Evolutionary conservation across 768 basidiomycete genomes (phyloP), one percentile per base, ranked within the genome.

Genomic region (Psilocybe cyanescens): DNA sequence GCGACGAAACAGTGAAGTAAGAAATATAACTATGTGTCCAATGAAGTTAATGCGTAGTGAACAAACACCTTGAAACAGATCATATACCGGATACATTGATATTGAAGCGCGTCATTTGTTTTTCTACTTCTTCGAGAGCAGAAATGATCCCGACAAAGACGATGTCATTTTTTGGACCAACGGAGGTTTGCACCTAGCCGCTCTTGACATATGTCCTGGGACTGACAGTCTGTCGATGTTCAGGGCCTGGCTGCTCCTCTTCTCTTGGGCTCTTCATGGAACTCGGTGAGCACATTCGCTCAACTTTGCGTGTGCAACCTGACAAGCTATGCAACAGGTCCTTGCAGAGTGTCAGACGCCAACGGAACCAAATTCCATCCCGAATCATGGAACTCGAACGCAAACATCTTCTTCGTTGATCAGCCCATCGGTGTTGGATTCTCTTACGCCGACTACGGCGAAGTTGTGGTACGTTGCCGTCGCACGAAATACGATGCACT

Each of bases 91-190:
- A 11, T 89, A 89, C 65, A 86, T 90, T 56, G 88, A 89, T 61
- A 79, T 87, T 47, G 77, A 85, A 67, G 78, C 86, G 5, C 79
- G 86, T 6, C 88, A 88, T 67, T 63, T 89, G 16, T 89, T 88
- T 69, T 91, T 91, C 78, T 89, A 89, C 76, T 91, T 91, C 71
- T 92, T 92, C 70, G 89, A 92, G 70, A 88, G 86, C 58, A 76
- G 91, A 54, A 81, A 73, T 54, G 76, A 87, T 60, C 86, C 88
- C 4, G 80, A 79, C 37, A 82, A 75, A 56, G 86, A 87, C 68
- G 86, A 87, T 63, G 82, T 88, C 8, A 84, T 87, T 5, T 83
- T 87, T 67, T 83, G 82, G 82, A 80, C 79, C 0, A 82, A 78
- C 56, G 81, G 81, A 60, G 89, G 80, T 57, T 17, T 17, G 51